phyloP scores from a whole-genome alignment of 1,284 basidiomycete species.

The Agaricales sp. region DNA sequence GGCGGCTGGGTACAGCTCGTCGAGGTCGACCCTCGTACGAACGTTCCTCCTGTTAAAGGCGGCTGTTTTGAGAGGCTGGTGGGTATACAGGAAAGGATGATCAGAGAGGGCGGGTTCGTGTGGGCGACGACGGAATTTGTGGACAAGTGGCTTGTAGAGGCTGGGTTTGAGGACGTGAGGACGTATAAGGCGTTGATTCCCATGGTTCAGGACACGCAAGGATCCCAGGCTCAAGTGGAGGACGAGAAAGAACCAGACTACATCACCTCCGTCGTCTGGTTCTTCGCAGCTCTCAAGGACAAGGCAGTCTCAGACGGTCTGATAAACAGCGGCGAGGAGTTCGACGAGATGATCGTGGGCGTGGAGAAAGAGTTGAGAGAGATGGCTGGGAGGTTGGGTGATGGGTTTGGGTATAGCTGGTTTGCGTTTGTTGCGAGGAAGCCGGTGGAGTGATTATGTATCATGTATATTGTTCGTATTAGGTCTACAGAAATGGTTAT shows the following conservation, averaged over 20 bases:
- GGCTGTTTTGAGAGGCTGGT: neutral
- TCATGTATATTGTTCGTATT: too few species aligned
- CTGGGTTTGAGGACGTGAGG: neutral
- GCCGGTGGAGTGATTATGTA: too few species aligned
- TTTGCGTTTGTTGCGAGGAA: neutral
- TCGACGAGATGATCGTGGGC: neutral
- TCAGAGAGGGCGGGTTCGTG: neutral
- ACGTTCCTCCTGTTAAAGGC: too few species aligned
- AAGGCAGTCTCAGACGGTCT: neutral
- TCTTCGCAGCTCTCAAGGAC: neutral
- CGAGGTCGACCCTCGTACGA: too few species aligned
- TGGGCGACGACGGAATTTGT: neutral
- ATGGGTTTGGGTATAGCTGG: neutral
- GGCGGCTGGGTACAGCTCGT: too few species aligned
- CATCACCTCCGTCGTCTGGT: neutral
- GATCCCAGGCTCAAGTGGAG: neutral
- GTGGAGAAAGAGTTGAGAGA: neutral
- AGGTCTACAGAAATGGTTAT: too few species aligned
- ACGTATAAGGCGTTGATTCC: neutral
- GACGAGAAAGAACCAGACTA: too few species aligned
- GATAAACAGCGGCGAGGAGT: neutral
- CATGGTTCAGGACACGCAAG: neutral
- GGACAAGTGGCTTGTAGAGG: neutral
- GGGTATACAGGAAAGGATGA: neutral
- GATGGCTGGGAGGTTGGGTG: neutral